These are phyloP conservation scores for Penicillium coprophilum DNA, from an alignment of 495 filamentous ascomycete species.

Conservation along the genomic window DNA sequence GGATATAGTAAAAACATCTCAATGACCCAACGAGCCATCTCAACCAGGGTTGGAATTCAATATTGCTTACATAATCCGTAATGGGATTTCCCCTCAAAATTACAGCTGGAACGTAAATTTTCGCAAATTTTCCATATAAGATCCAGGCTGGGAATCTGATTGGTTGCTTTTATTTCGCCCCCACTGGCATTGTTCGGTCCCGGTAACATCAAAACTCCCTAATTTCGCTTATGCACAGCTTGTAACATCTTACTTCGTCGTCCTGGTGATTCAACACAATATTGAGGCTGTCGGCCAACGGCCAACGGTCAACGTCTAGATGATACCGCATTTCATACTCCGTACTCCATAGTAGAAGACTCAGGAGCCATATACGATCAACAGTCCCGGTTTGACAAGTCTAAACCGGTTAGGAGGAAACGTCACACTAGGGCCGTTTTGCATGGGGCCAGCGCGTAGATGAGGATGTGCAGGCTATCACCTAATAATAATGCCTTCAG, in stretches of 20 bases:
- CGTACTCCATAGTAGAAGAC: neutral
- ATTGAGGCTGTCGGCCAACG: neutral
- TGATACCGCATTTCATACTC: neutral
- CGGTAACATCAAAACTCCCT: constrained; percentile 26
- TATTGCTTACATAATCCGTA: no score
- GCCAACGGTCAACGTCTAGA: neutral
- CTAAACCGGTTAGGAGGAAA: constrained; percentile 1
- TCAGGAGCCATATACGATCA: neutral
- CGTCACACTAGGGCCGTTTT: constrained; percentile 5
- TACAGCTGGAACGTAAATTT: constrained; percentile 1
- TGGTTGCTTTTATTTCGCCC: constrained; percentile 17
- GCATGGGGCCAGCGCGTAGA: constrained; percentile 17
- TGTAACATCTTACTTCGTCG: constrained; percentile 4
- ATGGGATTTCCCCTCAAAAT: neutral
- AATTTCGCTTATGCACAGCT: constrained; percentile 42
- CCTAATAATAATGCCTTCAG: constrained; percentile 11
- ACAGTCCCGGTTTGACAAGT: neutral
- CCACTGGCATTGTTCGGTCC: constrained; percentile 17
- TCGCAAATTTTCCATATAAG: constrained; percentile 29
- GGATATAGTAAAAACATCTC: neutral
- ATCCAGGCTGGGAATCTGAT: constrained; percentile 15
- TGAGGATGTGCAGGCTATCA: constrained; percentile 22
- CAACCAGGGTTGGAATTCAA: no score
- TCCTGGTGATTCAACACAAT: constrained; percentile 1
- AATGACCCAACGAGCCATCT: no score